Conservation (phyloP, 495 filamentous ascomycete genomes). For the Tuber melanosporum region DNA sequence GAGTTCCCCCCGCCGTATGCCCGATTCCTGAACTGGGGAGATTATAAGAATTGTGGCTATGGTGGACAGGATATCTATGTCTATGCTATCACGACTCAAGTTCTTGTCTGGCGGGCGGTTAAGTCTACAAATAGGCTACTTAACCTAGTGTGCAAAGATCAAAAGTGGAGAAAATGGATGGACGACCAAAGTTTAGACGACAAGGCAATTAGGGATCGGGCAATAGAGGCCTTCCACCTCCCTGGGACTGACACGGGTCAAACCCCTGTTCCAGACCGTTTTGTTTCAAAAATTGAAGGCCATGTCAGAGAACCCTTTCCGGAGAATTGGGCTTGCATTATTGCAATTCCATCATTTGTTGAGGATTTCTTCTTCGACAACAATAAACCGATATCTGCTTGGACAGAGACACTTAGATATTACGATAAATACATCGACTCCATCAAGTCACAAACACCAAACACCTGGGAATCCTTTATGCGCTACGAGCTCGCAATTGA, state of each 20-base stretch:
- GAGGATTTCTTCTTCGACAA: background rate
- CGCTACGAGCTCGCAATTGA: background rate
- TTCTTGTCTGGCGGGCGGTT: background rate
- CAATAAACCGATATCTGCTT: background rate
- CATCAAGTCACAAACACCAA: background rate
- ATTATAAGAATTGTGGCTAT: background rate
- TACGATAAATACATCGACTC: background rate
- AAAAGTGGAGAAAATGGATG: background rate
- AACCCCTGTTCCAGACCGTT: background rate
- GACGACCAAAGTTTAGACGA: background rate
- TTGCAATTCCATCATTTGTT: background rate
- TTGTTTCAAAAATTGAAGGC: background rate
- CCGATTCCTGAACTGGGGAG: background rate
- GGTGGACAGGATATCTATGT: background rate
- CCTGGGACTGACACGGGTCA: background rate
- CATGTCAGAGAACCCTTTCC: background rate
- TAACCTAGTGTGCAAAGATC: background rate
- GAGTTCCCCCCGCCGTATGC: background rate
- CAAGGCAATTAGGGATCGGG: background rate
- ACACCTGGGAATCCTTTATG: conserved; percentile 4
- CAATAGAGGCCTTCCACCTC: background rate
- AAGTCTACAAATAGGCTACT: background rate
- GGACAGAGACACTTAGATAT: background rate
- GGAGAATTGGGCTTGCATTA: background rate
- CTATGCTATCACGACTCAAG: background rate